Percentiles rank a stretch among this genome's conserved stretches.
Conservation (phyloP, 768 basidiomycete genomes). For the Agrocybe pediades region DNA sequence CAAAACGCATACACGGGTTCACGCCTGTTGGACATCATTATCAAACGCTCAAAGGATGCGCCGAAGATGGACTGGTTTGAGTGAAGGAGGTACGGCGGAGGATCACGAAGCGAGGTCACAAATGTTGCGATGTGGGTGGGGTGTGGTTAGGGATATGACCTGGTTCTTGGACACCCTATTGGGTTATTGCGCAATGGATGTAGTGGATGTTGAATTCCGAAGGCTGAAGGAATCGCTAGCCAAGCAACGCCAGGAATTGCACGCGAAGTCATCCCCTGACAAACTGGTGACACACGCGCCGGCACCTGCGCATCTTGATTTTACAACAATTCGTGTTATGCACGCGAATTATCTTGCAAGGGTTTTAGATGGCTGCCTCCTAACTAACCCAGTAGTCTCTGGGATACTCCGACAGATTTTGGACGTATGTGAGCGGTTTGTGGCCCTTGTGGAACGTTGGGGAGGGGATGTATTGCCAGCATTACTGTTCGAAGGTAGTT, state of each 20-base stretch:
- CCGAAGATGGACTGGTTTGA: conserved; percentile 82
- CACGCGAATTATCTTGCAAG: conserved; percentile 83
- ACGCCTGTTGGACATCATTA: conserved; percentile 82
- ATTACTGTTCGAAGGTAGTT: conserved; percentile 78
- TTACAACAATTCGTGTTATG: conserved; percentile 81
- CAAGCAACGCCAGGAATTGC: conserved; percentile 26
- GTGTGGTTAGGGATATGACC: conserved; percentile 82
- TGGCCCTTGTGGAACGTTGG: conserved; percentile 90
- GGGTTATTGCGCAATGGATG: conserved; percentile 88
- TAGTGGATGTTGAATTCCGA: conserved; percentile 82
- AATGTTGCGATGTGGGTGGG: conserved; percentile 83
- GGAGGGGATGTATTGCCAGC: conserved; percentile 89
- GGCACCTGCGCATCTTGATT: conserved; percentile 62
- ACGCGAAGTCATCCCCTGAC: conserved; percentile 7
- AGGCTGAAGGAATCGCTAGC: conserved; percentile 63
- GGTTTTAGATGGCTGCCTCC: conserved; percentile 75
- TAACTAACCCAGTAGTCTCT: conserved; percentile 66
- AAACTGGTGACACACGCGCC: conserved; percentile 13
- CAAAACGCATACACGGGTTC: conserved; percentile 79
- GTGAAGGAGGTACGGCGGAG: conserved; percentile 81
- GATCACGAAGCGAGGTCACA: conserved; percentile 65
- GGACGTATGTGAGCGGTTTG: conserved; percentile 83
- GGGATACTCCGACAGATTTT: conserved; percentile 70
- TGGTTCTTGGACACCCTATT: conserved; percentile 89
- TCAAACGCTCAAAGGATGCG: conserved; percentile 86